Base-by-base conservation (phyloP, 2,329 filamentous ascomycete species). In the Neocatenulostroma microsporum region DNA sequence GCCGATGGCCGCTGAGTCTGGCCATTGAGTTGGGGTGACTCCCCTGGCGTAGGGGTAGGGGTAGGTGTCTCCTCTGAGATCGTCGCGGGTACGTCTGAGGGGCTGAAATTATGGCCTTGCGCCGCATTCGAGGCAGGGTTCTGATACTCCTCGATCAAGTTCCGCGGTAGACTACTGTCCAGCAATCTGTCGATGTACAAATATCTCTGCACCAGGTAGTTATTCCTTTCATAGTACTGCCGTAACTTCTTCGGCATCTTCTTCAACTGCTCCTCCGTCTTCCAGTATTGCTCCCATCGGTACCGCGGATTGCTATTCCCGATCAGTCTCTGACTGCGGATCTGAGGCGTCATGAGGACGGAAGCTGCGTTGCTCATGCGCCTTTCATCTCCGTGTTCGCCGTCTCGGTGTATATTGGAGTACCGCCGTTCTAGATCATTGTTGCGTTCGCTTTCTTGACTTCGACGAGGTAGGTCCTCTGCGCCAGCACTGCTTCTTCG, bases 171-270 rank as follows among this genome's bases (percentile, higher is more conserved):
- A 20, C 85, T 88, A 7, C 86, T 94, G 62, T 94, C 87, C 43
- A 96, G 73, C 39, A 96, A 69, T 35, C 82, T 77, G 62, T 95
- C 89, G 51, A 95, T 94, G 59, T 93, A 95, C 45, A 93, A 71
- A 59, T 95, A 96, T 58, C 94, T 83, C 59, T 91, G 84, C 41
- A 96, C 78, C 28, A 95, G 70, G 49, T 80, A 79, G 63, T 96
- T 96, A 56, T 80, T 89, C 28, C 84, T 78, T 67, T 93, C 81
- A 56, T 96, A 94, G 64, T 94, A 95, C 54, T 80, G 57, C 30
- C 87, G 82, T 42, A 93, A 62, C n/a, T 78, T 71, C 57, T 80
- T 82, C 56, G 78, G 81, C 54, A 93, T 81, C 39, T 62, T 57
- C 47, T 74, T 74, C 46, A 95, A 67, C 56, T 93, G 73, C 19